These are phyloP conservation scores for Termitomyces sp. DNA, from an alignment of 768 basidiomycete genomes.

Conservation along the genomic window DNA sequence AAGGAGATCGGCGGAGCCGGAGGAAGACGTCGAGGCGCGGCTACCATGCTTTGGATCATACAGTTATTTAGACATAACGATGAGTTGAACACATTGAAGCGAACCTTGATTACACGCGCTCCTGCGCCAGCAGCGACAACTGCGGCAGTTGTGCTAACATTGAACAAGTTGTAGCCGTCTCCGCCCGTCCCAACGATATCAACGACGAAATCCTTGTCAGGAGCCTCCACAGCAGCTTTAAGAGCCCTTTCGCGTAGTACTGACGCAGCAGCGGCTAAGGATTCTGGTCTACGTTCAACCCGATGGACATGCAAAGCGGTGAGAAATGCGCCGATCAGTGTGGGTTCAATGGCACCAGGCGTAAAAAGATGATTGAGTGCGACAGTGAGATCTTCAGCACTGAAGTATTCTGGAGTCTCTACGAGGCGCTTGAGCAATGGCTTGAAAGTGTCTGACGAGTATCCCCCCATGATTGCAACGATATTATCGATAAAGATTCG, in stretches of 20 bases:
- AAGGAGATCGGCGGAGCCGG: slow-evolving; percentile 94
- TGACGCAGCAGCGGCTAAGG: slow-evolving; percentile 75
- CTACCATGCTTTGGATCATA: slow-evolving; percentile 70
- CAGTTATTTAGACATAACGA: background rate
- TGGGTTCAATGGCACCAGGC: slow-evolving; percentile 56
- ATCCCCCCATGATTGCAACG: slow-evolving; percentile 16
- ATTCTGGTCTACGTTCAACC: slow-evolving; percentile 71
- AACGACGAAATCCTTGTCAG: slow-evolving; percentile 68
- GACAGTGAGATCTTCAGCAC: slow-evolving; percentile 63
- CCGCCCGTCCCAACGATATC: slow-evolving; percentile 91
- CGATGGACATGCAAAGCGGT: slow-evolving; percentile 80
- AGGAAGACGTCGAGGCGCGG: slow-evolving; percentile 88
- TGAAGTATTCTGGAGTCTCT: slow-evolving; percentile 80
- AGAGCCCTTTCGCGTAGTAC: slow-evolving; percentile 70
- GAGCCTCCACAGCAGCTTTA: slow-evolving; percentile 54
- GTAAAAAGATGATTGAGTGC: slow-evolving; percentile 77
- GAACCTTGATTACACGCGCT: slow-evolving; percentile 87
- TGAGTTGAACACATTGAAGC: background rate
- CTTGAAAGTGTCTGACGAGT: slow-evolving; percentile 59
- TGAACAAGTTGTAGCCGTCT: slow-evolving; percentile 94
- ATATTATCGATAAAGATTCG: background rate
- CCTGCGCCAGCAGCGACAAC: slow-evolving; percentile 95
- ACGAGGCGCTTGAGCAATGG: slow-evolving; percentile 72
- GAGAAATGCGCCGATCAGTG: slow-evolving; percentile 87
- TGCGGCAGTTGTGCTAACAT: slow-evolving; percentile 92